phyloP scores from a whole-genome alignment of 441 rosid genomes.

The Euphorbia celastroides region DNA sequence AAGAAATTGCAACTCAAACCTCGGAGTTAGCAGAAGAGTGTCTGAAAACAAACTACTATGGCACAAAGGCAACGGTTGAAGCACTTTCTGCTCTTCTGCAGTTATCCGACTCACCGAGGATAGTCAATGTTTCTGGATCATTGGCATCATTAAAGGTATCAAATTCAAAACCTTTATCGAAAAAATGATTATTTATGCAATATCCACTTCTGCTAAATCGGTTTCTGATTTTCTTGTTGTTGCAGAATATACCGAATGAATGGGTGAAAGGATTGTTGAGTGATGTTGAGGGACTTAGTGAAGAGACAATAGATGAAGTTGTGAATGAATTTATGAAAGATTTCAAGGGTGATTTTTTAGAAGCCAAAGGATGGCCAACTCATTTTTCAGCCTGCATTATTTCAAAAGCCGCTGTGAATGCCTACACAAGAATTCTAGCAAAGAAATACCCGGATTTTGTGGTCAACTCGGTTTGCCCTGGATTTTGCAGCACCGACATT shows the following conservation, averaged over 20 bases:
- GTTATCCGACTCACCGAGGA: slow-evolving; percentile 41
- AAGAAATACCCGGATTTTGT: slow-evolving; percentile 35
- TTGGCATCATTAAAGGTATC: slow-evolving; percentile 45
- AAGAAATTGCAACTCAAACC: slow-evolving; percentile 18
- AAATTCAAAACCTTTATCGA: background rate
- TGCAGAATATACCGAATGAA: slow-evolving; percentile 35
- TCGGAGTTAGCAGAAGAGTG: slow-evolving; percentile 38
- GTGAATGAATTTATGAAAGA: slow-evolving; percentile 39
- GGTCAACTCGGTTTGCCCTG: slow-evolving; percentile 52
- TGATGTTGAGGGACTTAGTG: slow-evolving; percentile 40
- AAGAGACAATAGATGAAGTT: slow-evolving; percentile 43
- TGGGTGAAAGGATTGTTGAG: slow-evolving; percentile 41
- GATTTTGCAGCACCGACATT: slow-evolving; percentile 47
- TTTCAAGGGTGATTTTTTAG: slow-evolving; percentile 34
- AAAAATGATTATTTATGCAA: background rate
- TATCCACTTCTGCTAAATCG: background rate
- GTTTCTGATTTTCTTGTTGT: background rate
- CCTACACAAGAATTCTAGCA: slow-evolving; percentile 51
- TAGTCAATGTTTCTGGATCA: slow-evolving; percentile 40
- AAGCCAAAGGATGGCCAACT: slow-evolving; percentile 51
- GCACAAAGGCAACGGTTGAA: slow-evolving; percentile 45
- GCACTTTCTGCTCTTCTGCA: slow-evolving; percentile 45
- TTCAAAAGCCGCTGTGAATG: slow-evolving; percentile 49
- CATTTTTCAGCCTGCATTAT: slow-evolving; percentile 31
- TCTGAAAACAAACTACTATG: slow-evolving; percentile 45